Base-by-base conservation (phyloP, 2,329 filamentous ascomycete species). In the Claviceps quebecensis region DNA sequence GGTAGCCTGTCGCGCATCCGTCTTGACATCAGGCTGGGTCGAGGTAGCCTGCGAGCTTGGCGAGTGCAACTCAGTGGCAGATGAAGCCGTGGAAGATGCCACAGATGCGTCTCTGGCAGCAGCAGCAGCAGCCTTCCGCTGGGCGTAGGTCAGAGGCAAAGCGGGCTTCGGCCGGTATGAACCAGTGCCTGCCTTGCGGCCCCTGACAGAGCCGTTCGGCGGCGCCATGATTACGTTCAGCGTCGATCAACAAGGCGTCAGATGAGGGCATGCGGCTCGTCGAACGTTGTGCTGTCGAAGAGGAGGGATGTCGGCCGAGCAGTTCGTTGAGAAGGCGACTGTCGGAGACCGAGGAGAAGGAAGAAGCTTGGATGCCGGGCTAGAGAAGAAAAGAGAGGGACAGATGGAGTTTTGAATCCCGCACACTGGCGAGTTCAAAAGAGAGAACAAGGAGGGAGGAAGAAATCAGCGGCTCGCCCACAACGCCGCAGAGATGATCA, bases 61-160 rank as follows among this genome's bases (percentile, higher is more conserved):
- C 5, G 45, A 26, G 17, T 34, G 46, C 43, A 41, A 16, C 7
- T 48, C 45, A 4, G 45, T 50, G 48, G 53, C 41, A 51, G 49
- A 46, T 23, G 57, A 51, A 52, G 57, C 19, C 36, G 40, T 13
- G 22, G 17, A 43, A 22, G 16, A 45, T 14, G 47, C 17, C 47
- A 34, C 57, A 26, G 61, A 55, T 41, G 26, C 13, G 52, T 39
- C 37, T 39, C 39, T 47, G 16, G 65, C 60, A 22, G 63, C 58
- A 11, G 63, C 58, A 11, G 63, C 58, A 39, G 65, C 63, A 52
- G 64, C 63, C 56, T 68, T 63, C 52, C 67, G 66, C 56, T 68
- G 70, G 48, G 66, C 60, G 54, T 67, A 62, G 17, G 65, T 65
- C 54, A 70, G 56, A 47, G 68, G 68, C 45, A 70, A 63, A 51